These are phyloP conservation scores for Trametes villosa DNA, from an alignment of 768 basidiomycete genomes.

Conservation along the genomic window DNA sequence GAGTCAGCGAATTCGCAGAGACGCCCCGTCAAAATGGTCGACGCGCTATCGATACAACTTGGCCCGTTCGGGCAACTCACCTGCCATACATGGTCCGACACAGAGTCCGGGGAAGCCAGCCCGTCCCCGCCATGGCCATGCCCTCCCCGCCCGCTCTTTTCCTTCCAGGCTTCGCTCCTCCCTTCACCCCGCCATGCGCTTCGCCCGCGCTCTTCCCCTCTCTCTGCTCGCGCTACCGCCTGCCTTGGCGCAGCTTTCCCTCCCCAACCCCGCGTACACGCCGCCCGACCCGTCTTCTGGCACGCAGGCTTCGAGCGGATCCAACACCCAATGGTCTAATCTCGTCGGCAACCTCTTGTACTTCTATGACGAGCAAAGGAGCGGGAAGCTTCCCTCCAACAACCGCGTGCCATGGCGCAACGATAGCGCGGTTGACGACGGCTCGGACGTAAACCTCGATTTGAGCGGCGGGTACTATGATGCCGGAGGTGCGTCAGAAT, in stretches of 20 bases:
- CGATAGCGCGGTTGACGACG: slow-evolving; percentile 77
- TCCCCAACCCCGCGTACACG: slow-evolving; percentile 66
- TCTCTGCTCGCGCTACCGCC: not conserved
- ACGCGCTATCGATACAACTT: not conserved
- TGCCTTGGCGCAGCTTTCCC: slow-evolving; percentile 52
- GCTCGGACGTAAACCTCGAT: slow-evolving; percentile 72
- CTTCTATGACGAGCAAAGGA: slow-evolving; percentile 92
- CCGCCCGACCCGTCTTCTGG: slow-evolving; percentile 66
- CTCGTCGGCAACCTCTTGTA: slow-evolving; percentile 81
- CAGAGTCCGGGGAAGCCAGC: slow-evolving; percentile 4
- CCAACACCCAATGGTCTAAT: slow-evolving; percentile 82
- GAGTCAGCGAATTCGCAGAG: too few relatives aligned
- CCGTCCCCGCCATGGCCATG: not conserved
- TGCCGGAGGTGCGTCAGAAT: slow-evolving; percentile 70
- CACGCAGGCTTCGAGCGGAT: slow-evolving; percentile 35
- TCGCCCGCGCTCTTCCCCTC: not conserved
- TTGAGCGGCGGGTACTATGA: slow-evolving; percentile 91
- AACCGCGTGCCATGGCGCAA: slow-evolving; percentile 91
- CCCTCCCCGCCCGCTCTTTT: not conserved
- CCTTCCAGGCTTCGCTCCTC: not conserved
- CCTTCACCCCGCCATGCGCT: slow-evolving; percentile 8
- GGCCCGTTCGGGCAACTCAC: not conserved
- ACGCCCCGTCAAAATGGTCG: not conserved
- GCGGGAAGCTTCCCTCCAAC: slow-evolving; percentile 66
- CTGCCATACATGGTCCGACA: slow-evolving; percentile 10